Evolutionary conservation across 108 stramenopile genomes (phyloP).

Genomic region (Stephanodiscus minutulus): DNA sequence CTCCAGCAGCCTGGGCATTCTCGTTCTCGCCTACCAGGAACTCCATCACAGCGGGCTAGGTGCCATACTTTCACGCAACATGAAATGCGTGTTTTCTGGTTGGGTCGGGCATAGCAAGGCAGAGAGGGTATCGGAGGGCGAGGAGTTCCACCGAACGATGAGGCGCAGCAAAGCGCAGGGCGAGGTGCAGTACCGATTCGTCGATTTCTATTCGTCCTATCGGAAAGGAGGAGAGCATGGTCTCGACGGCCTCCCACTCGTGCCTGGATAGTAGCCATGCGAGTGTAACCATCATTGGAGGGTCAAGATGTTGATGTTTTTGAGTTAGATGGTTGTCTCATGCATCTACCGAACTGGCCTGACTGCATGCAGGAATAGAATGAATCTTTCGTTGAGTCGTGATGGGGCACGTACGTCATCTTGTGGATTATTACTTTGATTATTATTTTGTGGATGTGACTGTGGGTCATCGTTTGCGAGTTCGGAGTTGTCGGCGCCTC

Average conservation of each 20-base stretch:
- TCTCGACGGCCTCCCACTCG: slow-evolving; percentile 29
- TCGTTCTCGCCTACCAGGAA: slow-evolving; percentile 29
- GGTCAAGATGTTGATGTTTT: background rate
- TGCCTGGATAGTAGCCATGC: slow-evolving; percentile 14
- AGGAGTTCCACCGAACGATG: slow-evolving; percentile 22
- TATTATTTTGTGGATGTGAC: no score
- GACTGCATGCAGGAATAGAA: no score
- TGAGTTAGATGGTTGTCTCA: no score
- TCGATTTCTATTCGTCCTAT: slow-evolving; percentile 33
- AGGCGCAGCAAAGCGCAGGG: slow-evolving; percentile 28
- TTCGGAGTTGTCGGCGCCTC: no score
- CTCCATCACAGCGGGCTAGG: slow-evolving; percentile 35
- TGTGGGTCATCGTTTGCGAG: no score
- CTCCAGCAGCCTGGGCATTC: slow-evolving; percentile 43
- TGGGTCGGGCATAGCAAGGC: slow-evolving; percentile 33
- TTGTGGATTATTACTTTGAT: no score
- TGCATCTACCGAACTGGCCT: no score
- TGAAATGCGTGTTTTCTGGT: slow-evolving; percentile 35
- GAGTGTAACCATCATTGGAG: background rate
- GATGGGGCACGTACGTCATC: no score
- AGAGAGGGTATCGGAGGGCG: slow-evolving; percentile 18
- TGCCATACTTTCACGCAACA: slow-evolving; percentile 43
- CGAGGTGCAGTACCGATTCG: slow-evolving; percentile 38
- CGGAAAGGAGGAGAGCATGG: slow-evolving; percentile 5
- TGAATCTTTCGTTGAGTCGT: no score